A percentile compares a stretch with the other conserved stretches of the same genome.
These are phyloP conservation scores for Didymella glomerata DNA, from an alignment of 2,329 filamentous ascomycete genomes.

Conservation along the genomic window DNA sequence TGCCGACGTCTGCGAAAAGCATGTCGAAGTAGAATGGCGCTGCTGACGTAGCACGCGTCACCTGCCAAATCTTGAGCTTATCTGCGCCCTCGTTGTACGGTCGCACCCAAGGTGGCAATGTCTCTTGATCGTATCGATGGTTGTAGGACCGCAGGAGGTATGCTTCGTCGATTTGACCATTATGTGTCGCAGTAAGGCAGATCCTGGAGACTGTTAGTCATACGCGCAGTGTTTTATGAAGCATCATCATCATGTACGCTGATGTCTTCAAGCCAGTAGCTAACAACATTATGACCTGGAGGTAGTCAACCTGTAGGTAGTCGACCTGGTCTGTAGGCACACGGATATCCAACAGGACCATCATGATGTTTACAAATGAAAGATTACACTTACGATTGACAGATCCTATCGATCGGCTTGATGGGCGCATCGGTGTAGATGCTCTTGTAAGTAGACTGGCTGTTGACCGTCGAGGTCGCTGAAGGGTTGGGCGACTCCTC, in stretches of 20 bases:
- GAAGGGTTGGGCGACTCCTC: constrained; percentile 25
- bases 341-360: neutral
- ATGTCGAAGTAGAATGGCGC: constrained; percentile 63
- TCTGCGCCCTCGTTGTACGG: constrained; percentile 60
- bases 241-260: neutral
- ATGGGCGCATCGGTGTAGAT: constrained; percentile 14
- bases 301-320: neutral
- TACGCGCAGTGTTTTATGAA: neutral
- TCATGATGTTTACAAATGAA: neutral
- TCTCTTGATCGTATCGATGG: constrained; percentile 54
- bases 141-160: constrained; percentile 60
- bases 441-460: constrained; percentile 34
- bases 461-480: constrained; percentile 23
- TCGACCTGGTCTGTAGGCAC: neutral
- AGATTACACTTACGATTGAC: constrained; percentile 45
- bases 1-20: constrained; percentile 54
- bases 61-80: constrained; percentile 60
- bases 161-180: constrained; percentile 57
- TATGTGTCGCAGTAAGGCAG: constrained; percentile 60
- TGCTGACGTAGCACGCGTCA: constrained; percentile 61
- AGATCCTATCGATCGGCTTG: constrained; percentile 45
- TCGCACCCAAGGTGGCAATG: constrained; percentile 56
- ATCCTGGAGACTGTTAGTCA: constrained; percentile 37
- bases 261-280: neutral
- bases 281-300: neutral